A percentile compares a stretch with the other conserved stretches of the same genome.
Evolutionary conservation across 163 green algal species (phyloP).

Genomic region (Coccomyxa subellipsoidea): DNA sequence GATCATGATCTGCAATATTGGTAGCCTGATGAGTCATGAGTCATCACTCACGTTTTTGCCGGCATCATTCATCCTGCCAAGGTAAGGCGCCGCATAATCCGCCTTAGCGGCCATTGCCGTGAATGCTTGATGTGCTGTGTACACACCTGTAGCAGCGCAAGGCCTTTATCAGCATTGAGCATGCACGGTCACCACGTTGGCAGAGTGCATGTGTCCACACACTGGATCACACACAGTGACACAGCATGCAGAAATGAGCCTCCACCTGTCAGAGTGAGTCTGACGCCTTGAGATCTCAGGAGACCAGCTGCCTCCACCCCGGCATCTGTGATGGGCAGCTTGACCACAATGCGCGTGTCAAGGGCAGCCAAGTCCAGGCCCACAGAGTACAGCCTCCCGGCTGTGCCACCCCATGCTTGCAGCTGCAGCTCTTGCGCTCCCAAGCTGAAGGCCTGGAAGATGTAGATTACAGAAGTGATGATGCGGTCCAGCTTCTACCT

Average conservation of each 20-base stretch:
- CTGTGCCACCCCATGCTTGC: slow-evolving; percentile 73
- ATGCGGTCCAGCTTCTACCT: neutral
- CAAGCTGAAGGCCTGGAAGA: slow-evolving; percentile 40
- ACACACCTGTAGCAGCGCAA: slow-evolving; percentile 43
- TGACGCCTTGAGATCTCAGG: slow-evolving; percentile 53
- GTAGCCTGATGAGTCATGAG: no score
- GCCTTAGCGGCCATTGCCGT: slow-evolving; percentile 60
- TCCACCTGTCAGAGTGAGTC: slow-evolving; percentile 77
- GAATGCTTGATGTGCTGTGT: slow-evolving; percentile 64
- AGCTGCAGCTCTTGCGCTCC: slow-evolving; percentile 67
- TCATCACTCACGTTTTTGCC: slow-evolving; percentile 34
- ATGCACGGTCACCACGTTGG: neutral
- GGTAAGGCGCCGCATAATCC: slow-evolving; percentile 80
- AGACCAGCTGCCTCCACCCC: slow-evolving; percentile 54
- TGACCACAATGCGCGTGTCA: slow-evolving; percentile 64
- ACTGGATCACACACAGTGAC: no score
- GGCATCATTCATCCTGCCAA: slow-evolving; percentile 78
- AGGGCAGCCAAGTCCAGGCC: slow-evolving; percentile 60
- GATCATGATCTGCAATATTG: no score
- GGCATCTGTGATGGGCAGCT: slow-evolving; percentile 67
- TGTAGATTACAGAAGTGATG: neutral
- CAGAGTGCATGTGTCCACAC: no score
- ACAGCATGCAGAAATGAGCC: no score
- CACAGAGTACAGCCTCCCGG: slow-evolving; percentile 50
- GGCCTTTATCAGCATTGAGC: neutral